Percentiles rank a stretch among this genome's conserved stretches.
These are phyloP conservation scores for Pezicula neosporulosa DNA, from an alignment of 2,329 filamentous ascomycete genomes.

Conservation along the genomic window DNA sequence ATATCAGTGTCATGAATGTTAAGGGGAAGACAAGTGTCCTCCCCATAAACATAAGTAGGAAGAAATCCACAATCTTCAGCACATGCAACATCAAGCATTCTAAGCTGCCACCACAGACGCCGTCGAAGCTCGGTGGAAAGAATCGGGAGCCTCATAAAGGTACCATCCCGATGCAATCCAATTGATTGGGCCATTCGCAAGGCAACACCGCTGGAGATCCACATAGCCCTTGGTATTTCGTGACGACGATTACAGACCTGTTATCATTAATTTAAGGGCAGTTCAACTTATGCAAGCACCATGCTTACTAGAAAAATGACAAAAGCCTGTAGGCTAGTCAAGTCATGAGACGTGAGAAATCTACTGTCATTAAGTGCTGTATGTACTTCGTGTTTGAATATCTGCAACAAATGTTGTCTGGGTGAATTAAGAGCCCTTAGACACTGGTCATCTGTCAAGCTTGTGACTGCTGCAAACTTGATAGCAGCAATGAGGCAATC, in stretches of 20 bases:
- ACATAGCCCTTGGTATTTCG: constrained; percentile 47
- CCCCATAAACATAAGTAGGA: constrained; percentile 1
- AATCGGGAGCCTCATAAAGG: constrained; percentile 46
- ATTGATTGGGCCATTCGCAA: constrained; percentile 38
- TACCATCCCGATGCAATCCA: constrained; percentile 39
- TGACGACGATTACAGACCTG: constrained; percentile 26
- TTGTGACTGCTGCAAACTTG: too few species aligned
- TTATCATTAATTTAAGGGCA: background rate
- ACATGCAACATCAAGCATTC: constrained; percentile 34
- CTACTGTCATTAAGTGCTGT: constrained; percentile 21
- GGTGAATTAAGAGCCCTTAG: too few species aligned
- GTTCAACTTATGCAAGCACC: constrained; percentile 28
- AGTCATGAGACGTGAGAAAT: constrained; percentile 53
- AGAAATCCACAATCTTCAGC: constrained; percentile 47
- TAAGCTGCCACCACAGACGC: constrained; percentile 62
- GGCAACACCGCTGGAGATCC: constrained; percentile 38
- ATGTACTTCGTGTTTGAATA: too few species aligned
- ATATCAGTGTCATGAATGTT: background rate
- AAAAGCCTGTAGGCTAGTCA: constrained; percentile 55
- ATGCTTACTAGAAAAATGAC: constrained; percentile 48
- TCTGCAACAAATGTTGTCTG: too few species aligned
- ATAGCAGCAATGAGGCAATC: too few species aligned
- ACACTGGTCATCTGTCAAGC: too few species aligned
- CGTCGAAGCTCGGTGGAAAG: constrained; percentile 66
- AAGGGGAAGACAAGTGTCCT: background rate